phyloP scores from a whole-genome alignment of 2,329 filamentous ascomycete genomes.

The Fusarium acutatum region DNA sequence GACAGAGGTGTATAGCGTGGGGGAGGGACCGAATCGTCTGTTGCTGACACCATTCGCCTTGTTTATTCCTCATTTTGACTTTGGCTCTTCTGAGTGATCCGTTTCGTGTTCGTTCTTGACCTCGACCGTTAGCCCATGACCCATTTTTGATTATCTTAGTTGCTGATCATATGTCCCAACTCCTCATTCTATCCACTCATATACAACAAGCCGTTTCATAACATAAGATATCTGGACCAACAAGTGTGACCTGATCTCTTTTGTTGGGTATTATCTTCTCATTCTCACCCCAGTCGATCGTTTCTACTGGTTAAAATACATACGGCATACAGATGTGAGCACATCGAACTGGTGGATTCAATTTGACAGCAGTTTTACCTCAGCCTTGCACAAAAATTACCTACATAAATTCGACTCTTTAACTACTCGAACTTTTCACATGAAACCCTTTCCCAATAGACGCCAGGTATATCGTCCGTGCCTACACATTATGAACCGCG shows the following conservation, averaged over 20 bases:
- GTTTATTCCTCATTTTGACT: conserved; percentile 1
- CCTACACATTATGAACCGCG: conserved; percentile 1
- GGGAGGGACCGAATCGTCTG: conserved; percentile 11
- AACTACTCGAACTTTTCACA: conserved; percentile 19
- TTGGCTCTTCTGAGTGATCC: background rate
- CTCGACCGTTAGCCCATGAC: conserved; percentile 7
- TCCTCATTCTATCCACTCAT: background rate
- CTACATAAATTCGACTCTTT: conserved; percentile 1
- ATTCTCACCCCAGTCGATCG: background rate
- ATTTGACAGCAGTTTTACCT: background rate
- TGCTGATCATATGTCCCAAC: background rate
- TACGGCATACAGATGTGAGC: background rate
- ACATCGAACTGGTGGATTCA: background rate
- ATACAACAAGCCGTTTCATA: background rate
- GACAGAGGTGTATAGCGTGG: background rate
- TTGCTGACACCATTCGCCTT: conserved; percentile 30
- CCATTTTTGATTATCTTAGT: conserved; percentile 28
- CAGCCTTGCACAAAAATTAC: background rate
- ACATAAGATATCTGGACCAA: background rate
- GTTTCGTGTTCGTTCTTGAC: conserved; percentile 15
- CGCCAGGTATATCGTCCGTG: conserved; percentile 31
- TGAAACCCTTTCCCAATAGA: conserved; percentile 6
- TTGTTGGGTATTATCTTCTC: background rate
- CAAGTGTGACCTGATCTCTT: background rate
- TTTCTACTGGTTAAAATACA: background rate